Conservation (phyloP, 345 rosid genomes). For the Eucalyptus victrix region DNA sequence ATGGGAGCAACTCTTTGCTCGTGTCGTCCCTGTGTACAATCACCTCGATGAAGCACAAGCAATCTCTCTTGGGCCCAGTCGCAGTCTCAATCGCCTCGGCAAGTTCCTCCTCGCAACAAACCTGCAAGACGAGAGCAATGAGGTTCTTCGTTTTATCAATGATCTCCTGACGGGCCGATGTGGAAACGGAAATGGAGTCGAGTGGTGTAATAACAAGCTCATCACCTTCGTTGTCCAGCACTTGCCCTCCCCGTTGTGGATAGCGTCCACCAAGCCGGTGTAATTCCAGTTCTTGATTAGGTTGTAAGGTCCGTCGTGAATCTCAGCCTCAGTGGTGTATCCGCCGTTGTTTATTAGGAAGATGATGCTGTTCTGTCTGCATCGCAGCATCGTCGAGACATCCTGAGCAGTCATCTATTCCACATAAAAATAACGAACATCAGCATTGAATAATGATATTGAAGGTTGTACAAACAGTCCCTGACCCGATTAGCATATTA, state of each 20-base stretch:
- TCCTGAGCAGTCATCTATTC: constrained; percentile 45
- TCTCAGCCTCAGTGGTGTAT: constrained; percentile 55
- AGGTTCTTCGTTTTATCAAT: not conserved
- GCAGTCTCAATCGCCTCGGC: constrained; percentile 33
- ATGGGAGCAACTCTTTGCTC: constrained; percentile 53
- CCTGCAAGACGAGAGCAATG: constrained; percentile 1
- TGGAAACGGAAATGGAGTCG: not conserved
- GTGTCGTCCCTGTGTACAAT: constrained; percentile 55
- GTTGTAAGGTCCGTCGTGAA: constrained; percentile 63
- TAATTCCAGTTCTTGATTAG: constrained; percentile 73
- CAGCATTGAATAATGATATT: not conserved
- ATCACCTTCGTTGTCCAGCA: constrained; percentile 61
- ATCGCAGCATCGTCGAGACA: constrained; percentile 46
- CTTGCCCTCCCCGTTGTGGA: constrained; percentile 47
- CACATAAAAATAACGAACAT: not conserved
- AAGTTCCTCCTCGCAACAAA: constrained; percentile 29
- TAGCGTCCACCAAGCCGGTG: constrained; percentile 46
- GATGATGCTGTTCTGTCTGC: constrained; percentile 35
- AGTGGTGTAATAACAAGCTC: not conserved
- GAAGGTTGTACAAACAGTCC: not conserved
- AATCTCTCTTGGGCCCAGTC: constrained; percentile 23
- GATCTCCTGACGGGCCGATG: too few relatives aligned
- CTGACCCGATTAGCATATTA: not conserved
- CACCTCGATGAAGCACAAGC: constrained; percentile 59
- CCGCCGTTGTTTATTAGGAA: constrained; percentile 73